Conservation (phyloP, 257 asterid genomes). For the Primulina tabacum region DNA sequence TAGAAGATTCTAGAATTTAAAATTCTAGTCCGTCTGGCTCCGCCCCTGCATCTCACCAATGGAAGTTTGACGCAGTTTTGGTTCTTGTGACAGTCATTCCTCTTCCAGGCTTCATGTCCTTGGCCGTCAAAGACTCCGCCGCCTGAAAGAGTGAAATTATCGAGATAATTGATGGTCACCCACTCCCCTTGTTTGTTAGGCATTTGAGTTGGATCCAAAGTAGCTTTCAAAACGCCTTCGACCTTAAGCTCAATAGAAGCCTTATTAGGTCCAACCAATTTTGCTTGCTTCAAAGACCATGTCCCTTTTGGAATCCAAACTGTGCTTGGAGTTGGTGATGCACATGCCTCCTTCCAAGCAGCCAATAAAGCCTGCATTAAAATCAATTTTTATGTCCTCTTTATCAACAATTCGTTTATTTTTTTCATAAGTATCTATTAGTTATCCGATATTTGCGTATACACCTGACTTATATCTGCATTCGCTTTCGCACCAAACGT, state of each 20-base stretch:
- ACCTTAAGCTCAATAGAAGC: conserved; percentile 22
- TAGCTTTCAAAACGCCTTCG: neutral
- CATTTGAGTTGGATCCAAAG: conserved; percentile 14
- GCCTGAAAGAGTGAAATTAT: conserved; percentile 33
- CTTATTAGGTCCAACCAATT: neutral
- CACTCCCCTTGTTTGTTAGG: conserved; percentile 11
- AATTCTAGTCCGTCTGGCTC: too few relatives aligned
- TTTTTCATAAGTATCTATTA: neutral
- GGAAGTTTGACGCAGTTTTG: conserved; percentile 23
- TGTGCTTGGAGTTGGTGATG: conserved; percentile 14
- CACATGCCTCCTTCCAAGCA: conserved; percentile 35
- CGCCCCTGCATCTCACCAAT: too few relatives aligned
- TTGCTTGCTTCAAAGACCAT: conserved; percentile 8
- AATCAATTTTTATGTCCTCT: too few relatives aligned
- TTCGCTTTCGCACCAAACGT: neutral
- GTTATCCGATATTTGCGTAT: neutral
- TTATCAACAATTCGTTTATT: neutral
- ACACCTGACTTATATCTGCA: neutral
- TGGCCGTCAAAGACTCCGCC: conserved; percentile 37
- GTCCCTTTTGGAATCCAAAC: conserved; percentile 32
- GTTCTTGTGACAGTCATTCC: conserved; percentile 29
- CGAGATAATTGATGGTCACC: conserved; percentile 25
- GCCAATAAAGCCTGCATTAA: conserved; percentile 23
- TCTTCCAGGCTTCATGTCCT: conserved; percentile 31
- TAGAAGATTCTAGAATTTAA: too few relatives aligned